phyloP scores from a whole-genome alignment of 2,329 filamentous ascomycete species.

The Sclerotinia minor region DNA sequence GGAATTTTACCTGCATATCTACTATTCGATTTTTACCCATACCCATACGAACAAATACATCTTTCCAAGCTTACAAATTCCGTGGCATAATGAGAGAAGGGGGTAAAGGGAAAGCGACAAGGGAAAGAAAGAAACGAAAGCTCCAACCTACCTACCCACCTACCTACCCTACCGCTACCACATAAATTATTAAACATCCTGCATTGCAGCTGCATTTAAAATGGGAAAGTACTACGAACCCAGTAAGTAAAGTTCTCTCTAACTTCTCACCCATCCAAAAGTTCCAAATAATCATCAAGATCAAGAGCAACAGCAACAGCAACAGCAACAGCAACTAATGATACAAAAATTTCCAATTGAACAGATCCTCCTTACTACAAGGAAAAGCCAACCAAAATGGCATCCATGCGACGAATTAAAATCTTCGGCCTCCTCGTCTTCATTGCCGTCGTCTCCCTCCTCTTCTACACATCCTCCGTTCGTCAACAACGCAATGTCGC shows the following conservation, averaged over 20 bases:
- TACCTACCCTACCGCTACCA: background rate
- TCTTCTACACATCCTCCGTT: slow-evolving; percentile 71
- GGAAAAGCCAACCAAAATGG: slow-evolving; percentile 51
- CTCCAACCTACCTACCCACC: background rate
- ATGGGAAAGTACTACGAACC: slow-evolving; percentile 23
- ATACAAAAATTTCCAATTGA: background rate
- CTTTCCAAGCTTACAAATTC: background rate
- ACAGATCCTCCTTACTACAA: slow-evolving; percentile 29
- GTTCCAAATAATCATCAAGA: background rate
- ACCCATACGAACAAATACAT: background rate
- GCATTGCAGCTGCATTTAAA: slow-evolving; percentile 3
- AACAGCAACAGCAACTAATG: background rate
- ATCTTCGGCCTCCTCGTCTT: slow-evolving; percentile 65
- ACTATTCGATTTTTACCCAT: background rate
- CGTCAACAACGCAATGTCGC: slow-evolving; percentile 50
- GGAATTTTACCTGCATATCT: background rate
- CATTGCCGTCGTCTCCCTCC: slow-evolving; percentile 62
- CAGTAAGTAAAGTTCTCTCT: slow-evolving; percentile 12
- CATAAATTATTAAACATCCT: background rate
- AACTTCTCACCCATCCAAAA: background rate
- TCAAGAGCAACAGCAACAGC: background rate
- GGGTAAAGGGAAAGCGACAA: background rate
- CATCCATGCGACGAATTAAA: slow-evolving; percentile 68
- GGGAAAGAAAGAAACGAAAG: background rate
- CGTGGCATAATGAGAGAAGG: background rate